These are phyloP conservation scores for Microthlaspi erraticum DNA, from an alignment of 345 rosid species.

Conservation along the genomic window DNA sequence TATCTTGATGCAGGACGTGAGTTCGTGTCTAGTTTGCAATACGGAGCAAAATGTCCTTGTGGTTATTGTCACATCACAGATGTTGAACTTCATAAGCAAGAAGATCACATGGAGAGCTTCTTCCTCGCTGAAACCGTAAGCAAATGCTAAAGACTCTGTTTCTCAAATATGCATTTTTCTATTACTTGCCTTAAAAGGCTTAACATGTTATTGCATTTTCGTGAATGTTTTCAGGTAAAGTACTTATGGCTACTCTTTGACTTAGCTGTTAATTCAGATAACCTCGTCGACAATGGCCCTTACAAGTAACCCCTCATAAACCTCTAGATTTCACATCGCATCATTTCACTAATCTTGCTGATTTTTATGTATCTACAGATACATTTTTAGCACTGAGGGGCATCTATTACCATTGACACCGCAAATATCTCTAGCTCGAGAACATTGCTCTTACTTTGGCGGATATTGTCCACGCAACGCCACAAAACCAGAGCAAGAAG, in stretches of 20 bases:
- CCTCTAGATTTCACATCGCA: neutral
- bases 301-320: slow-evolving; percentile 64
- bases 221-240: slow-evolving; percentile 66
- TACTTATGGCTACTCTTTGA: slow-evolving; percentile 98
- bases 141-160: neutral
- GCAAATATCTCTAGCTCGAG: slow-evolving; percentile 79
- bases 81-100: slow-evolving; percentile 84
- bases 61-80: slow-evolving; percentile 96
- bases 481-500: slow-evolving; percentile 44
- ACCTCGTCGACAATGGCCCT: slow-evolving; percentile 97
- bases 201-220: slow-evolving; percentile 23
- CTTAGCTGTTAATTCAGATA: slow-evolving; percentile 84
- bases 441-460: slow-evolving; percentile 88
- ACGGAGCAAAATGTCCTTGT: slow-evolving; percentile 94
- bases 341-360: slow-evolving; percentile 9
- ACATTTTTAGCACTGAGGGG: slow-evolving; percentile 91
- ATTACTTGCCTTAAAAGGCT: neutral
- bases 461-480: slow-evolving; percentile 69
- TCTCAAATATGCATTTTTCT: slow-evolving; percentile 7
- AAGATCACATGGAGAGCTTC: slow-evolving; percentile 99
- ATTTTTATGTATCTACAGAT: slow-evolving; percentile 49
- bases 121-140: slow-evolving; percentile 97
- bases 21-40: slow-evolving; percentile 94
- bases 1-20: slow-evolving; percentile 95
- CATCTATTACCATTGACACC: slow-evolving; percentile 90